These are phyloP conservation scores for Thermochaetoides dissita DNA, from an alignment of 2,329 filamentous ascomycete genomes.

Conservation along the genomic window DNA sequence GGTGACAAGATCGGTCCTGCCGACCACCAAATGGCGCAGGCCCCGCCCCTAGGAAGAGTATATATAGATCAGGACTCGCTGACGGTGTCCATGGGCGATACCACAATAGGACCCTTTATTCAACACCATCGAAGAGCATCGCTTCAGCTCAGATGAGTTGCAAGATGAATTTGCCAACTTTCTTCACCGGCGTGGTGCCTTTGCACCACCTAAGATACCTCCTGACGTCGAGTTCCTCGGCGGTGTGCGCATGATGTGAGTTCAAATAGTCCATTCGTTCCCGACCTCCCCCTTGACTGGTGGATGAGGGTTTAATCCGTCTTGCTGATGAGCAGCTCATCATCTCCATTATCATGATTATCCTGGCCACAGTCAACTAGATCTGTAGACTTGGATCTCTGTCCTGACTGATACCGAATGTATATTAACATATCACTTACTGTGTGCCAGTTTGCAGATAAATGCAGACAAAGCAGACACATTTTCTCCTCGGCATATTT, in stretches of 20 bases:
- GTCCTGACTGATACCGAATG: too few species aligned
- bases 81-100: slow-evolving; percentile 1
- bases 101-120: slow-evolving; percentile 31
- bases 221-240: slow-evolving; percentile 31
- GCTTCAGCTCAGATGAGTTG: slow-evolving; percentile 39
- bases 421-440: too few species aligned
- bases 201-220: slow-evolving; percentile 31
- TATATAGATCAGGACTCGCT: neutral
- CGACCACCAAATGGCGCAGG: too few species aligned
- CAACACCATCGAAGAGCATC: slow-evolving; percentile 37
- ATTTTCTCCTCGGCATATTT: slow-evolving; percentile 41
- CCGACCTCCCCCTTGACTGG: too few species aligned
- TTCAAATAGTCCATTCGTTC: slow-evolving; percentile 4
- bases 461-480: slow-evolving; percentile 43
- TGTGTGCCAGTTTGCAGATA: slow-evolving; percentile 34
- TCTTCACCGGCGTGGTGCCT: slow-evolving; percentile 35
- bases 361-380: too few species aligned
- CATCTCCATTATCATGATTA: too few species aligned
- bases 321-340: too few species aligned
- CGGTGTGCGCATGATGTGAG: slow-evolving; percentile 42
- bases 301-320: too few species aligned
- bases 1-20: too few species aligned
- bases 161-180: slow-evolving; percentile 46
- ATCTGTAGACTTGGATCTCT: too few species aligned
- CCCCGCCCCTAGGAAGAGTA: neutral